Evolutionary conservation across 768 basidiomycete species (phyloP).

Genomic region (Mycena amicta): DNA sequence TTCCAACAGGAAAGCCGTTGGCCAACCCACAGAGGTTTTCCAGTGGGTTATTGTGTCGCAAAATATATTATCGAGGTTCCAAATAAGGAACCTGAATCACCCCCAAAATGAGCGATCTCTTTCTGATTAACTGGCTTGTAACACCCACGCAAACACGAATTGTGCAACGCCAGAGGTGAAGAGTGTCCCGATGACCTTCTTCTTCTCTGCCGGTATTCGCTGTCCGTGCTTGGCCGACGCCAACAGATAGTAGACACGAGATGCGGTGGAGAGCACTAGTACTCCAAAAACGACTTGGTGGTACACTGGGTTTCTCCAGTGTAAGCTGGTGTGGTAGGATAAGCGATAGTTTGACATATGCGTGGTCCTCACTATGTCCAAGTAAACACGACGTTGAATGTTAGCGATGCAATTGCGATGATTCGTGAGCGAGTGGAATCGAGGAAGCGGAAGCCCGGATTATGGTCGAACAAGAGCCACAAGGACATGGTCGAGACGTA

Average conservation of each 20-base stretch:
- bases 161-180: constrained; percentile 56
- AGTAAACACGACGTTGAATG: constrained; percentile 65
- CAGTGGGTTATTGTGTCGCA: constrained; percentile 59
- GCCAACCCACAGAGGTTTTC: constrained; percentile 65
- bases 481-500: constrained; percentile 57
- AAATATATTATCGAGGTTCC: constrained; percentile 72
- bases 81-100: neutral
- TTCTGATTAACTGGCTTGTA: constrained; percentile 46
- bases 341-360: too few relatives aligned
- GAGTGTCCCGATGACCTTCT: constrained; percentile 41
- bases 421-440: constrained; percentile 38
- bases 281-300: constrained; percentile 75
- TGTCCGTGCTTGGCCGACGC: constrained; percentile 41
- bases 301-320: constrained; percentile 76
- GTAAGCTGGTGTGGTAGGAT: constrained; percentile 50
- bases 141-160: constrained; percentile 70
- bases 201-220: constrained; percentile 46
- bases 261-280: constrained; percentile 50
- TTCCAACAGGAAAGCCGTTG: constrained; percentile 66
- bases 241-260: constrained; percentile 57
- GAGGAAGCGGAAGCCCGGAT: constrained; percentile 48
- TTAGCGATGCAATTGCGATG: constrained; percentile 39
- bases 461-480: constrained; percentile 61
- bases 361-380: constrained; percentile 78
- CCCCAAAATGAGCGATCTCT: neutral